phyloP scores from a whole-genome alignment of 768 basidiomycete genomes.

The Lactarius trivialis region DNA sequence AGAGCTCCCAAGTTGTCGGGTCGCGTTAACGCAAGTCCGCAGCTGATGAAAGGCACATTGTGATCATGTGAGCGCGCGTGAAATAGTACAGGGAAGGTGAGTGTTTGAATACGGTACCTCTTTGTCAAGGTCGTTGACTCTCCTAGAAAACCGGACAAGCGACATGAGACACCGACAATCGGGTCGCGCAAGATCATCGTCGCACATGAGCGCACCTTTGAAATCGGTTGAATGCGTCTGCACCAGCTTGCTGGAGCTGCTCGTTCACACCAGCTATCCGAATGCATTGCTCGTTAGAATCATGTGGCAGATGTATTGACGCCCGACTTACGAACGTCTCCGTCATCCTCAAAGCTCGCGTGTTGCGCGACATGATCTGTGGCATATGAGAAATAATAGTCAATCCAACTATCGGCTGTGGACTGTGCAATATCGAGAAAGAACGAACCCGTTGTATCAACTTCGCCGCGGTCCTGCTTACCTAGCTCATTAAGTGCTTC shows the following conservation, averaged over 20 bases:
- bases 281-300: neutral
- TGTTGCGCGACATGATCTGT: slow-evolving; percentile 31
- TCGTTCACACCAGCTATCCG: slow-evolving; percentile 57
- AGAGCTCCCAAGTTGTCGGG: slow-evolving; percentile 69
- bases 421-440: neutral
- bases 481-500: slow-evolving; percentile 41
- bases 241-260: slow-evolving; percentile 58
- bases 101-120: slow-evolving; percentile 38
- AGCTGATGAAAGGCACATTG: slow-evolving; percentile 36
- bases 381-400: neutral
- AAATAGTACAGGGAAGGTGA: slow-evolving; percentile 9
- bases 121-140: slow-evolving; percentile 56
- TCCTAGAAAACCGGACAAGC: slow-evolving; percentile 31
- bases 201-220: slow-evolving; percentile 43
- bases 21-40: slow-evolving; percentile 72
- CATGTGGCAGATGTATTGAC: neutral
- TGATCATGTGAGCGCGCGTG: slow-evolving; percentile 3
- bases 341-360: slow-evolving; percentile 57
- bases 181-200: neutral
- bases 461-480: slow-evolving; percentile 32
- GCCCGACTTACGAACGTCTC: slow-evolving; percentile 56
- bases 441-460: slow-evolving; percentile 28
- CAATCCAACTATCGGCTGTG: neutral
- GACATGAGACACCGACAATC: slow-evolving; percentile 12
- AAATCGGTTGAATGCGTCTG: slow-evolving; percentile 58